A percentile compares a stretch with the other conserved stretches of the same genome.
These are phyloP conservation scores for Durotheca rogersii DNA, from an alignment of 495 filamentous ascomycete genomes.

Conservation along the genomic window DNA sequence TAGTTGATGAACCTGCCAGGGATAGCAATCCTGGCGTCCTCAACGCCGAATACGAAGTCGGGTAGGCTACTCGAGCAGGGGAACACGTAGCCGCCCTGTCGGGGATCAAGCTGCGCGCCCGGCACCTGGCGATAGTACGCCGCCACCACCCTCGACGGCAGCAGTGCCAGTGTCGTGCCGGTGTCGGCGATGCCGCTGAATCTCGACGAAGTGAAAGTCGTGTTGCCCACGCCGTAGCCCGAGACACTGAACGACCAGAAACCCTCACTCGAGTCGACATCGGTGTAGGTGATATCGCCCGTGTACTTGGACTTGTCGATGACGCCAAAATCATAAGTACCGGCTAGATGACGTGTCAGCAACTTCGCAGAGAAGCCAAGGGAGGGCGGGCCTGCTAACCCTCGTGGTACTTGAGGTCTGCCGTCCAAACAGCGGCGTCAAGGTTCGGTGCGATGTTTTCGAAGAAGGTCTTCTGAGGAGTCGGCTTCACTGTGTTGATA, in stretches of 20 bases:
- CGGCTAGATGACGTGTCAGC: constrained; percentile 40
- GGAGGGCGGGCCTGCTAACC: constrained; percentile 15
- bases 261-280: constrained; percentile 58
- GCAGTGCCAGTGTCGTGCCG: constrained; percentile 68
- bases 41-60: constrained; percentile 59
- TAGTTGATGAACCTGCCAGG: constrained; percentile 59
- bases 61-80: constrained; percentile 58
- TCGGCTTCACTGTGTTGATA: constrained; percentile 68
- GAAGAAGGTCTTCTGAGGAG: constrained; percentile 66
- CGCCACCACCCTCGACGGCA: constrained; percentile 53
- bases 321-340: constrained; percentile 71
- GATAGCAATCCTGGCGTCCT: constrained; percentile 47
- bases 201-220: constrained; percentile 31
- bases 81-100: constrained; percentile 63
- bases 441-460: constrained; percentile 61
- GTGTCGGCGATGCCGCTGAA: constrained; percentile 60
- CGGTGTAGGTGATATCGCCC: constrained; percentile 60
- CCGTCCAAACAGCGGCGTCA: constrained; percentile 64
- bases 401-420: constrained; percentile 61
- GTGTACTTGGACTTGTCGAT: constrained; percentile 63
- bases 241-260: constrained; percentile 69
- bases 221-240: constrained; percentile 60
- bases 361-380: neutral
- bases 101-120: constrained; percentile 45
- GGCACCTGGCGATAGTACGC: constrained; percentile 63